A percentile compares a stretch with the other conserved stretches of the same genome.
These are phyloP conservation scores for Pseudotsuga menziesii DNA, from an alignment of 75 land plant genomes.

Conservation along the genomic window DNA sequence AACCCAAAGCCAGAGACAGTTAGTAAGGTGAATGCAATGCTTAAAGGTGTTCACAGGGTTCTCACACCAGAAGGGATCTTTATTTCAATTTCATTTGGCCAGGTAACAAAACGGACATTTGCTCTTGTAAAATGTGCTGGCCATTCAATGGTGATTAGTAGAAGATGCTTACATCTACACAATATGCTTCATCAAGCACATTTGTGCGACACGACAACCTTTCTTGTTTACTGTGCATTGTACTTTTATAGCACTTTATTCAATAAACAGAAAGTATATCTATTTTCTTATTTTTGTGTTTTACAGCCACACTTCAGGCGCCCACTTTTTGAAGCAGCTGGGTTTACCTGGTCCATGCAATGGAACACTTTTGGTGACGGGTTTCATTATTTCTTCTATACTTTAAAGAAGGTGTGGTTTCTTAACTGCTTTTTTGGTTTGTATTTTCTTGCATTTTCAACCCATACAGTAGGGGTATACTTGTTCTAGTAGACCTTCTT, in stretches of 20 bases:
- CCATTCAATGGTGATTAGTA: neutral
- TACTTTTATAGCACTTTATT: neutral
- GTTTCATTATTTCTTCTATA: constrained; percentile 92
- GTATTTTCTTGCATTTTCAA: neutral
- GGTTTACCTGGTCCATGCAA: constrained; percentile 80
- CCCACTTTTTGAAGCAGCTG: constrained; percentile 55
- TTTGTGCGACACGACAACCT: too few relatives aligned
- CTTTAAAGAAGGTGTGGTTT: constrained; percentile 64
- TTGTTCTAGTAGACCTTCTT: neutral
- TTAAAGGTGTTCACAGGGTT: constrained; percentile 75
- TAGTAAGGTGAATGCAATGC: constrained; percentile 61
- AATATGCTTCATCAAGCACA: too few relatives aligned
- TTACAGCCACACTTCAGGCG: constrained; percentile 95
- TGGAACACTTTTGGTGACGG: constrained; percentile 86
- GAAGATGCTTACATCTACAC: too few relatives aligned
- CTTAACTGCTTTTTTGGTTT: neutral
- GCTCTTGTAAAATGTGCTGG: neutral
- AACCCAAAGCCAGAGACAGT: constrained; percentile 59
- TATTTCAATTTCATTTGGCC: constrained; percentile 91
- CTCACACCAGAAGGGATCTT: constrained; percentile 73
- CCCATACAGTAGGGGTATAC: neutral
- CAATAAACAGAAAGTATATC: neutral
- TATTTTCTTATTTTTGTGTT: constrained; percentile 3
- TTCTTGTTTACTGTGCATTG: neutral
- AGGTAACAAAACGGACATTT: constrained; percentile 35